Conservation (phyloP, 768 basidiomycete species). For the Mycena floridula region DNA sequence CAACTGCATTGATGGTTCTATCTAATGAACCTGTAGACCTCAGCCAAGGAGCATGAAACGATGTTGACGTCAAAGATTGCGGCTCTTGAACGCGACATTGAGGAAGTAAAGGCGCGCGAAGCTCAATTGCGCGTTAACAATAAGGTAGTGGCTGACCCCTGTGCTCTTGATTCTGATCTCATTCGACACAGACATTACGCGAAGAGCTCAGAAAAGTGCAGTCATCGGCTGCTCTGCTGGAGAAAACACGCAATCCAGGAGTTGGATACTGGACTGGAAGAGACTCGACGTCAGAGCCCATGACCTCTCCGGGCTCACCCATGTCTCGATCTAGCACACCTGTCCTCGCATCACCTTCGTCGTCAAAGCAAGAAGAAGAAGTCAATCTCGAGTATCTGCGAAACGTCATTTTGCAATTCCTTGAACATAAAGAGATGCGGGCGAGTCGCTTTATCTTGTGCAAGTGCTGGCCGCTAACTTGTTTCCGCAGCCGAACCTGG, state of each 20-base stretch:
- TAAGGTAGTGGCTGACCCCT: constrained; percentile 46
- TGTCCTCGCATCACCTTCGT: constrained; percentile 20
- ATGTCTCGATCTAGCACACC: constrained; percentile 31
- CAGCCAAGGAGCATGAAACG: constrained; percentile 29
- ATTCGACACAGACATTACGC: constrained; percentile 61
- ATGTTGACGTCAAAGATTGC: constrained; percentile 45
- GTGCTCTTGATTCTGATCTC: background rate
- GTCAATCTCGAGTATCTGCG: constrained; percentile 93
- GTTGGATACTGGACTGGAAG: constrained; percentile 80
- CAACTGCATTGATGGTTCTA: too few species aligned
- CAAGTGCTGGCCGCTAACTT: constrained; percentile 1
- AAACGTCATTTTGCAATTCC: constrained; percentile 94
- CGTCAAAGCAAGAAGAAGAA: constrained; percentile 70
- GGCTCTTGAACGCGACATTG: constrained; percentile 58
- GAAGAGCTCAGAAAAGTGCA: constrained; percentile 96
- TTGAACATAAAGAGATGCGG: constrained; percentile 98
- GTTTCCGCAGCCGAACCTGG: constrained; percentile 67
- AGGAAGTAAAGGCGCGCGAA: constrained; percentile 70
- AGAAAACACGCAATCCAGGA: constrained; percentile 88
- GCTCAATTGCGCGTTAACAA: constrained; percentile 66
- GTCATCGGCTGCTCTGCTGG: constrained; percentile 83
- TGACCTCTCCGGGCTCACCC: constrained; percentile 31
- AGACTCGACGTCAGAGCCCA: constrained; percentile 34
- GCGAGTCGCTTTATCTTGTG: constrained; percentile 55
- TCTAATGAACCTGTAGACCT: too few species aligned